Evolutionary conservation across 371 early-diverging fungal genomes (phyloP).

Genomic region (Haplosporangium sp.): DNA sequence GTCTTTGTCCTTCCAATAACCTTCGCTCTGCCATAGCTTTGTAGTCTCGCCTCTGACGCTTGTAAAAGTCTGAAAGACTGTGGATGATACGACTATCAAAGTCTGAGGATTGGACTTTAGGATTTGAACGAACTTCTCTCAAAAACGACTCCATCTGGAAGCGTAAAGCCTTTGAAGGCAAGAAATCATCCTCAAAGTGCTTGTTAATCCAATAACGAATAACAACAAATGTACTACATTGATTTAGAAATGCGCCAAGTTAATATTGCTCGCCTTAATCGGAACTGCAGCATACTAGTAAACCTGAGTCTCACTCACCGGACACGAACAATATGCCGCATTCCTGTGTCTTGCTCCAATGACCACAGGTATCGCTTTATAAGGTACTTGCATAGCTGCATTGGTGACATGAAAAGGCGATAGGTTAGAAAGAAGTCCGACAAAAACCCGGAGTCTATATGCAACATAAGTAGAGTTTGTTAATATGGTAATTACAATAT

Average conservation of each 20-base stretch:
- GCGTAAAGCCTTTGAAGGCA: slow-evolving; percentile 64
- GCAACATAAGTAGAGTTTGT: background rate
- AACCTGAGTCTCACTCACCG: slow-evolving; percentile 43
- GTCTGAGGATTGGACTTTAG: slow-evolving; percentile 58
- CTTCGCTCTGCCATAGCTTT: slow-evolving; percentile 32
- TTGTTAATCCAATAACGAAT: slow-evolving; percentile 76
- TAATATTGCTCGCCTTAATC: background rate
- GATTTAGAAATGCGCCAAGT: background rate
- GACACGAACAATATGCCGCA: slow-evolving; percentile 67
- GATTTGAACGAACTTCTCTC: slow-evolving; percentile 61
- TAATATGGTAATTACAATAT: too few relatives aligned
- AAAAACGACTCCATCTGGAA: slow-evolving; percentile 61
- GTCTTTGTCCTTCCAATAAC: slow-evolving; percentile 9
- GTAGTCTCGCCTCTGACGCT: slow-evolving; percentile 27
- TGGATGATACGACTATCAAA: slow-evolving; percentile 68
- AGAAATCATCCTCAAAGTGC: slow-evolving; percentile 75
- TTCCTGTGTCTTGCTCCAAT: slow-evolving; percentile 64
- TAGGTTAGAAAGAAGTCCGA: slow-evolving; percentile 79
- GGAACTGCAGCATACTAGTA: background rate
- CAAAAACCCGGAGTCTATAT: slow-evolving; percentile 70
- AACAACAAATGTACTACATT: slow-evolving; percentile 66
- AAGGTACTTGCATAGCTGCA: slow-evolving; percentile 69
- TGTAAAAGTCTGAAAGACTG: slow-evolving; percentile 53
- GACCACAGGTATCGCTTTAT: slow-evolving; percentile 75
- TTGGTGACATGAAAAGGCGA: slow-evolving; percentile 71